phyloP scores from a whole-genome alignment of 2,329 filamentous ascomycete genomes.

The Trichophyton mentagrophytes region DNA sequence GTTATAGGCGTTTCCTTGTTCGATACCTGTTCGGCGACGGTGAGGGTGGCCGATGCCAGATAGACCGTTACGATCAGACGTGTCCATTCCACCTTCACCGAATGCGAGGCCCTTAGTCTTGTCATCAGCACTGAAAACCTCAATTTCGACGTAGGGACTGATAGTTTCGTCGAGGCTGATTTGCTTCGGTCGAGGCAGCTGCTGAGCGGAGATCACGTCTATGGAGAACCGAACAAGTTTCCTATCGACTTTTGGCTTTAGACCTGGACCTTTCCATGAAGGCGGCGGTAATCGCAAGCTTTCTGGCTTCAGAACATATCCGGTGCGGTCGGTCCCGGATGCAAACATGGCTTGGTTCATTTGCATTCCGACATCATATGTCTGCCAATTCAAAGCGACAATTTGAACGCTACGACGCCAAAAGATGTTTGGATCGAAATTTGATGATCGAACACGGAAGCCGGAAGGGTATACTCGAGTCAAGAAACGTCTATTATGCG shows the following conservation, averaged over 20 bases:
- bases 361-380: slow-evolving; percentile 89
- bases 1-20: slow-evolving; percentile 85
- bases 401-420: slow-evolving; percentile 96
- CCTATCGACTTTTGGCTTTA: slow-evolving; percentile 53
- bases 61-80: slow-evolving; percentile 50
- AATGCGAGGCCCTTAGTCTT: slow-evolving; percentile 62
- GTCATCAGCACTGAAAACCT: slow-evolving; percentile 89
- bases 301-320: slow-evolving; percentile 86
- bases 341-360: slow-evolving; percentile 97
- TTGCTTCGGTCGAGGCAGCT: slow-evolving; percentile 70
- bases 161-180: slow-evolving; percentile 61
- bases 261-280: slow-evolving; percentile 18
- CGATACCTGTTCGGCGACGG: slow-evolving; percentile 65
- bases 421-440: slow-evolving; percentile 86
- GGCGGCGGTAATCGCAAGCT: slow-evolving; percentile 49
- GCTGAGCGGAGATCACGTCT: slow-evolving; percentile 84
- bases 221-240: slow-evolving; percentile 76
- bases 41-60: slow-evolving; percentile 60
- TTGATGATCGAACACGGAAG: slow-evolving; percentile 70
- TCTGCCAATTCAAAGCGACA: slow-evolving; percentile 97
- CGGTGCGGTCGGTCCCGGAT: slow-evolving; percentile 69
- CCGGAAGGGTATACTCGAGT: slow-evolving; percentile 90
- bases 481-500: slow-evolving; percentile 81
- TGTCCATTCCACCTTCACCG: slow-evolving; percentile 53
- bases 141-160: slow-evolving; percentile 88